Percentiles rank a stretch among this genome's conserved stretches.
These are phyloP conservation scores for Amniculicola lignicola DNA, from an alignment of 495 filamentous ascomycete genomes.

Conservation along the genomic window DNA sequence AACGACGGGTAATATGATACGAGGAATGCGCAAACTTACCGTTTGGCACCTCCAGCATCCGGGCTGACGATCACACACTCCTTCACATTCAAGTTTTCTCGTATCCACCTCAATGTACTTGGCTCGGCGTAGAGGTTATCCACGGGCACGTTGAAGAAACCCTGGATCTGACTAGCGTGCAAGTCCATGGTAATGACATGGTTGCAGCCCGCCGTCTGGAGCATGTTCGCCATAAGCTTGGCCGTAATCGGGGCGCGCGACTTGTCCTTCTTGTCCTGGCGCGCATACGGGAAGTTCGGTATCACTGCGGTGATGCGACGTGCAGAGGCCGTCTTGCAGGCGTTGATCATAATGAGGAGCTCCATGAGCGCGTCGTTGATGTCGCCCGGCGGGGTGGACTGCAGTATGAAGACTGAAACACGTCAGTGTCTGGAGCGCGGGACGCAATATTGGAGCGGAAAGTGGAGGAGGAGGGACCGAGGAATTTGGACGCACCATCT, in stretches of 20 bases:
- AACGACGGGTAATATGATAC: too few species aligned
- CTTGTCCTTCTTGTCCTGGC: conserved; percentile 99
- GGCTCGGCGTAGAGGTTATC: conserved; percentile 98
- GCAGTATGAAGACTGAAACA: conserved; percentile 80
- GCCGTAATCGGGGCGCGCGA: conserved; percentile 86
- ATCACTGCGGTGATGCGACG: conserved; percentile 88
- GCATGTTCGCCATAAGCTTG: conserved; percentile 94
- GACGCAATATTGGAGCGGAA: too few species aligned
- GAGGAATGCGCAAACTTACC: conserved; percentile 51
- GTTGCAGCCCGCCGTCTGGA: conserved; percentile 81
- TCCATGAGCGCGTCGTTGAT: conserved; percentile 99
- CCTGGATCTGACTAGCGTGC: conserved; percentile 75
- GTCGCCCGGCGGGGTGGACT: conserved; percentile 91
- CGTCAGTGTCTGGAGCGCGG: background rate
- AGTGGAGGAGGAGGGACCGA: background rate
- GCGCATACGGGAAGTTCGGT: conserved; percentile 97
- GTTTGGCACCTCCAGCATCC: conserved; percentile 93
- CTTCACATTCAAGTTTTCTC: conserved; percentile 75
- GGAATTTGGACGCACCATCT: conserved; percentile 59
- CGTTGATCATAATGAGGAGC: conserved; percentile 97
- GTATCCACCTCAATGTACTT: conserved; percentile 84
- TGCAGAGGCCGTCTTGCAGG: conserved; percentile 94
- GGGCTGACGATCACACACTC: conserved; percentile 95
- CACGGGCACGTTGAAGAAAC: conserved; percentile 97
- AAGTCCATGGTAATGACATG: conserved; percentile 55